Evolutionary conservation across 1,284 basidiomycete species (phyloP), one percentile per base, ranked within the genome.

Genomic region (Coniferiporia sulphurascens): DNA sequence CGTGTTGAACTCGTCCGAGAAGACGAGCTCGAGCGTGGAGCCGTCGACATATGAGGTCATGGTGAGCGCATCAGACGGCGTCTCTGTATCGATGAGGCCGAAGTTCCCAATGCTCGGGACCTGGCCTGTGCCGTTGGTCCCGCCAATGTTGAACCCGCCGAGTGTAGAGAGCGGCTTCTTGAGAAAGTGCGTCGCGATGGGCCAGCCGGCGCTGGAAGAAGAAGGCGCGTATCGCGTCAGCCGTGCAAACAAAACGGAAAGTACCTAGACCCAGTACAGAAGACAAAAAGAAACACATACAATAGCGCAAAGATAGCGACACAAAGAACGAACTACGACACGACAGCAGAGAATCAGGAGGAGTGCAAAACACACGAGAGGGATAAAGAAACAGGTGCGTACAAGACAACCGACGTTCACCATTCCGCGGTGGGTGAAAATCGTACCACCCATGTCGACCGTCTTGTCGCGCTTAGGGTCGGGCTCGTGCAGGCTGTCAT

Each of bases 1-100:
- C 17, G 75, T 75, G 58, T 96, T 86, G 73, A 97, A 97, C 74
- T 96, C 95, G 72, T 96, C 94, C 52, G 89, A 92, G 70, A 91
- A 95, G 2, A 94, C 85, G 8, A 96, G 78, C 59, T 86, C 82
- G 74, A 76, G 76, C 21, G 78, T 71, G 10, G 75, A 68, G 3
- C 75, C 71, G 4, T 83, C 76, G 22, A 72, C 70, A 66, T 77
- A 85, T 53, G 88, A 87, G 3, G 72, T 68, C 56, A 84, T 86
- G 0, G 82, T 84, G 66, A 83, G 82, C 1, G 74, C 83, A 1
- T 78, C 76, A 17, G 75, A 59, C 1, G 91, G 91, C 0, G 93
- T 95, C 58, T 91, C 85, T 5, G 75, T 58, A 71, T 95, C 93
- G 63, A 95, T 86, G 56, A 93, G 74, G 3, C 83, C 84, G 66